These are phyloP conservation scores for Mucor plumbeus DNA, from an alignment of 371 early-diverging fungal genomes.

Conservation along the genomic window DNA sequence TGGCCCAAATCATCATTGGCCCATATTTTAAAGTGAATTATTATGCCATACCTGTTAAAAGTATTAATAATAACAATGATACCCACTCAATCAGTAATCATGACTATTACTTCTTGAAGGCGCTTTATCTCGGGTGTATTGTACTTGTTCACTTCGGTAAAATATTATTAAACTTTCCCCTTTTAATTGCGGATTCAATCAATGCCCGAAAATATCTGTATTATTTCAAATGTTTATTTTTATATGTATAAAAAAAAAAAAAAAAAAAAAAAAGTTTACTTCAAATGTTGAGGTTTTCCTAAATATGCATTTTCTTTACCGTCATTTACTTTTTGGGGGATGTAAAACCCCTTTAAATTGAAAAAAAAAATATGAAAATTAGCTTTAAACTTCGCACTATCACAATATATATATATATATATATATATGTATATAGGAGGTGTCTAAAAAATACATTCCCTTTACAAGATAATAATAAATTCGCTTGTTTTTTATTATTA, in stretches of 20 bases:
- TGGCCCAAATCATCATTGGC: background rate
- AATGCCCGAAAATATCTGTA: background rate
- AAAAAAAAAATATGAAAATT: too few species aligned
- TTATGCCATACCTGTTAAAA: too few species aligned
- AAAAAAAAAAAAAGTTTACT: too few species aligned
- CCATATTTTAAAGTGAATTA: background rate
- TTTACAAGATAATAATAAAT: background rate
- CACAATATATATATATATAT: too few species aligned
- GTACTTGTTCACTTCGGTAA: background rate
- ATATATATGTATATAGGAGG: too few species aligned
- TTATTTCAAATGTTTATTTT: too few species aligned
- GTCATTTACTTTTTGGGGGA: too few species aligned
- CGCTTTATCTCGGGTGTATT: background rate
- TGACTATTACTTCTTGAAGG: too few species aligned
- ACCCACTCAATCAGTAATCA: too few species aligned
- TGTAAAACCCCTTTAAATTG: too few species aligned
- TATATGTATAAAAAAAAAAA: too few species aligned
- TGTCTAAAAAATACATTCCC: background rate
- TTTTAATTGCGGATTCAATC: background rate
- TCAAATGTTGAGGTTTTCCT: background rate
- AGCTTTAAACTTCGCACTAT: background rate
- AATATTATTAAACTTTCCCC: background rate
- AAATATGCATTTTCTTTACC: background rate
- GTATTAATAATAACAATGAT: too few species aligned
- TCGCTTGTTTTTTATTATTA: background rate